These are phyloP conservation scores for Sarocladiaceae sp. DNA, from an alignment of 2,329 filamentous ascomycete species.

Conservation along the genomic window DNA sequence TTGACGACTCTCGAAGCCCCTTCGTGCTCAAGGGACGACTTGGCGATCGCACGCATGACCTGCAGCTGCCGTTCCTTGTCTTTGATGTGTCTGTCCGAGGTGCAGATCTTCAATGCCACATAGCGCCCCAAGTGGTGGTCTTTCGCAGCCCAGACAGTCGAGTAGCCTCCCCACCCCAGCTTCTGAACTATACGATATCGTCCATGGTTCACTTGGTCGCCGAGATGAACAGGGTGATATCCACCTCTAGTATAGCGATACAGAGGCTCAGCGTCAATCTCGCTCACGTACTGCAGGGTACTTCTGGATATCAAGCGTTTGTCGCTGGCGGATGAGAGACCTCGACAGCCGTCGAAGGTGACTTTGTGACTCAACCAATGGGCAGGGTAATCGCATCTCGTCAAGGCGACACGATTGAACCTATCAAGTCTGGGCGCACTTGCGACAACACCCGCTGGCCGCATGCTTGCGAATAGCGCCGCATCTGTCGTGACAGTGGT, in stretches of 20 bases:
- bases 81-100: background rate
- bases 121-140: no score
- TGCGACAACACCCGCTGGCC: no score
- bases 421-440: no score
- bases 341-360: no score
- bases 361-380: no score
- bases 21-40: background rate
- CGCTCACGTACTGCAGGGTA: conserved; percentile 10
- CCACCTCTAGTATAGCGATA: conserved; percentile 28
- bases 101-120: no score
- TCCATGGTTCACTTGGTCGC: conserved; percentile 28
- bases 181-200: conserved; percentile 38
- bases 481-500: no score
- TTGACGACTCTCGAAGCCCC: background rate
- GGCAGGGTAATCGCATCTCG: no score
- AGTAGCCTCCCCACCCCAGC: conserved; percentile 35
- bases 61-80: background rate
- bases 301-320: no score
- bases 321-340: no score
- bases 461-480: no score
- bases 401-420: no score
- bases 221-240: conserved; percentile 34
- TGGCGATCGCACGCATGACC: conserved; percentile 4
- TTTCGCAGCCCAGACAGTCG: conserved; percentile 38
- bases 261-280: conserved; percentile 15